Evolutionary conservation across 1,284 basidiomycete species (phyloP), one percentile per base, ranked within the genome.

Genomic region (Leccinum angustisporum): DNA sequence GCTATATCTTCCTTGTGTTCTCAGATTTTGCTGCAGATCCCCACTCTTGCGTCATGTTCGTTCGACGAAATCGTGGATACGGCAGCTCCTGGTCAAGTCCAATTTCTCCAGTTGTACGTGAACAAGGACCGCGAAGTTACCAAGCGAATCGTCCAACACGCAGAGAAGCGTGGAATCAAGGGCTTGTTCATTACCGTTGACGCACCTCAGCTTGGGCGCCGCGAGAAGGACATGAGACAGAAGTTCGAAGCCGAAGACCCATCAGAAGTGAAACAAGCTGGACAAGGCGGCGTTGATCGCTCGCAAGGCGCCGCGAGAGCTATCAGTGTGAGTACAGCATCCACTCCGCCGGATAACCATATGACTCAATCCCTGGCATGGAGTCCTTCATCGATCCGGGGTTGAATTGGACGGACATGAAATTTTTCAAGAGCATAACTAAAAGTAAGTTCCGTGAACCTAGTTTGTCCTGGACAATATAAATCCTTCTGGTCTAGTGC

Each of bases 211-310:
- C 85, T 97, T 18, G 95, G 94, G 57, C 84, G 94, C 27, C 84
- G 94, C 61, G 94, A 95, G 75, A 93, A 94, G 80, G 95, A 98
- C 72, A 98, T 98, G 96, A 83, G 96, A 46, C 92, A 92, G 83
- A 97, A 95, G 73, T 97, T 97, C 66, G 94, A 94, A 50, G 95
- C 90, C 8, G 88, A 87, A 51, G 92, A 92, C 64, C 90, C 92
- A 4, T 85, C 91, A 68, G 86, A 88, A 75, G 80, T 89, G 31
- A 80, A 75, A 21, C 82, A 83, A 74, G 74, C 80, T 36, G 80
- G 83, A 31, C 81, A 86, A 60, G 79, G 83, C 63, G 81, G 81
- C 25, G 83, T 95, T 25, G 89, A 96, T 71, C 85, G 93, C 52
- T 90, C 91, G 46, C 92, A 97, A 74, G 95, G 95, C 54, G 96